Percentiles rank a stretch among this genome's conserved stretches.
phyloP scores from a whole-genome alignment of 495 filamentous ascomycete genomes.

The Penicillium desertorum region DNA sequence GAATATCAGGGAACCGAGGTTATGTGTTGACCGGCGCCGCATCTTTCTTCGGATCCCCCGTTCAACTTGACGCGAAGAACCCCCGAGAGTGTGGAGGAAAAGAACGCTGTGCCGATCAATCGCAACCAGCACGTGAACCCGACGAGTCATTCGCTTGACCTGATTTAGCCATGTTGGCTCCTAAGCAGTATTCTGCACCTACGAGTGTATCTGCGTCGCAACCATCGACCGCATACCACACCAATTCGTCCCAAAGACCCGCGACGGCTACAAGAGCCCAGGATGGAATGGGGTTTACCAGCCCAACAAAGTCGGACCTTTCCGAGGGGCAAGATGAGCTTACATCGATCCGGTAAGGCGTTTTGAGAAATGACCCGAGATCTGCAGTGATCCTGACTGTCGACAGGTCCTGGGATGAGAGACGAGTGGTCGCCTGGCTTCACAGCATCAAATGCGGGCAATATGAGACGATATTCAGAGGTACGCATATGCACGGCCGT shows the following conservation, averaged over 20 bases:
- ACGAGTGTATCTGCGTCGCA: slow-evolving; percentile 58
- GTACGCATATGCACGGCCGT: slow-evolving; percentile 44
- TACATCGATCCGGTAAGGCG: slow-evolving; percentile 58
- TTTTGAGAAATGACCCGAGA: not conserved
- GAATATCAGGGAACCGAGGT: slow-evolving; percentile 12
- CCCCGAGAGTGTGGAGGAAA: slow-evolving; percentile 17
- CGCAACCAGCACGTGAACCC: not conserved
- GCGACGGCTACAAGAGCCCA: slow-evolving; percentile 55
- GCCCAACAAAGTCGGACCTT: slow-evolving; percentile 93
- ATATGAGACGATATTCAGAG: slow-evolving; percentile 87
- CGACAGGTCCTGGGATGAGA: slow-evolving; percentile 80
- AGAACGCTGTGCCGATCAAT: slow-evolving; percentile 10
- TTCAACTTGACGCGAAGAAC: slow-evolving; percentile 14
- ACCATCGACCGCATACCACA: slow-evolving; percentile 53
- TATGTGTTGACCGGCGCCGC: slow-evolving; percentile 24
- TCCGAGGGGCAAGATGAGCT: slow-evolving; percentile 68
- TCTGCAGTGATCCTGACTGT: slow-evolving; percentile 22
- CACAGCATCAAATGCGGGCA: slow-evolving; percentile 86
- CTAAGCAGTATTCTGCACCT: slow-evolving; percentile 72
- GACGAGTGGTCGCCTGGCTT: slow-evolving; percentile 85
- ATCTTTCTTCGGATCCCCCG: slow-evolving; percentile 9
- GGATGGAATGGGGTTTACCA: slow-evolving; percentile 67
- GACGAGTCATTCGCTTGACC: slow-evolving; percentile 6
- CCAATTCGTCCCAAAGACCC: slow-evolving; percentile 47
- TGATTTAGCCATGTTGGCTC: slow-evolving; percentile 72